Conservation (phyloP, 352 stramenopile genomes). For the Pythium biforme region DNA sequence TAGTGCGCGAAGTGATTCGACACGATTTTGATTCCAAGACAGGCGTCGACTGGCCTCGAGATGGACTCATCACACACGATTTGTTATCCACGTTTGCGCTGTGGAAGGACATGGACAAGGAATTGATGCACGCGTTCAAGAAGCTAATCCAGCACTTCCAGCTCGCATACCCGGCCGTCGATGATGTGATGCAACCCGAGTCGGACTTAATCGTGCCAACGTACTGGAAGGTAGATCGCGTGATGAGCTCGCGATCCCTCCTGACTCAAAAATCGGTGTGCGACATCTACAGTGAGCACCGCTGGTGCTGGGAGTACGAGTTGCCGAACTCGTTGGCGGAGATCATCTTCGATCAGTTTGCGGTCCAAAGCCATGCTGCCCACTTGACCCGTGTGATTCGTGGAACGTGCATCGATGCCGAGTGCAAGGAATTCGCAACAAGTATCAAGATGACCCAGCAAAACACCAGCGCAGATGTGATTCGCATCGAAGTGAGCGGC, state of each 20-base stretch:
- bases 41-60: not conserved
- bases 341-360: conserved; percentile 32
- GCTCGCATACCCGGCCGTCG: conserved; percentile 21
- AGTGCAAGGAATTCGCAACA: conserved; percentile 11
- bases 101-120: conserved; percentile 22
- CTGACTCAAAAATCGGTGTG: not conserved
- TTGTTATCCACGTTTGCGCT: not conserved
- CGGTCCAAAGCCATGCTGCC: conserved; percentile 20
- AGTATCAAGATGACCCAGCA: conserved; percentile 5
- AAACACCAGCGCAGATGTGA: not conserved
- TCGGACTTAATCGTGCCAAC: conserved; percentile 15
- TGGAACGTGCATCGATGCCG: conserved; percentile 15
- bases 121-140: conserved; percentile 28
- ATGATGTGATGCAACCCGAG: conserved; percentile 13
- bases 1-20: conserved; percentile 20
- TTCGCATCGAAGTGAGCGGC: conserved; percentile 21
- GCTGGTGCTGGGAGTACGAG: conserved; percentile 32
- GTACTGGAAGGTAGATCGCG: conserved; percentile 9
- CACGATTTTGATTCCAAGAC: conserved; percentile 9
- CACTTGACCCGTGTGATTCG: conserved; percentile 11
- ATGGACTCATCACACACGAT: conserved; percentile 10
- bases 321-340: conserved; percentile 19
- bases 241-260: not conserved
- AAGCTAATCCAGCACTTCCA: conserved; percentile 28
- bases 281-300: not conserved